Conservation (phyloP, 768 basidiomycete genomes). For the Goffeauzyma gilvescens region DNA sequence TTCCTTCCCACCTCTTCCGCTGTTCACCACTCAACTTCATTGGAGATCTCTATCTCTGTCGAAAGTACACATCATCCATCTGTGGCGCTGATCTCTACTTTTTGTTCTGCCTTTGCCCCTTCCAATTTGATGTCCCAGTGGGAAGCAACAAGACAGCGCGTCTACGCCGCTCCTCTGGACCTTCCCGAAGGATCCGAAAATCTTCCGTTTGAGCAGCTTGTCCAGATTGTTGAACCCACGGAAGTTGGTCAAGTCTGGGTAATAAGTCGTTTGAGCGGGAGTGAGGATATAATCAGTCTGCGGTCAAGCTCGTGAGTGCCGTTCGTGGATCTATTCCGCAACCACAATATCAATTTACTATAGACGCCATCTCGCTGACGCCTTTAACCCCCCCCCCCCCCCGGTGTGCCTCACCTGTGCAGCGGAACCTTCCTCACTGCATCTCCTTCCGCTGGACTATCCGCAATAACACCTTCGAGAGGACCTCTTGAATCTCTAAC, state of each 20-base stretch:
- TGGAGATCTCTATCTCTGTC: background rate
- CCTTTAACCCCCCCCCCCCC: too few relatives aligned
- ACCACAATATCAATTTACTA: background rate
- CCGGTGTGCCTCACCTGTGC: too few relatives aligned
- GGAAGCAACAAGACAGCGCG: slow-evolving; percentile 24
- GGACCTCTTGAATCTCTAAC: slow-evolving; percentile 30
- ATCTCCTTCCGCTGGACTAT: slow-evolving; percentile 22
- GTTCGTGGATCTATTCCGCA: background rate
- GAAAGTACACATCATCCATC: background rate
- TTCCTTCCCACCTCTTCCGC: background rate
- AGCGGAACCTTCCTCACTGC: slow-evolving; percentile 31
- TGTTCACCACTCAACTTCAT: too few relatives aligned
- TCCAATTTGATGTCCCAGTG: too few relatives aligned
- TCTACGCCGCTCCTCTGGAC: slow-evolving; percentile 27
- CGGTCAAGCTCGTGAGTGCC: slow-evolving; percentile 25
- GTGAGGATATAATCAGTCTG: slow-evolving; percentile 25
- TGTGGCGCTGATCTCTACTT: background rate
- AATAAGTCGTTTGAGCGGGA: slow-evolving; percentile 24
- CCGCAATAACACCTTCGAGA: slow-evolving; percentile 26
- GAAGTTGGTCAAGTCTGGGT: slow-evolving; percentile 32
- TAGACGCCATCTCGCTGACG: background rate
- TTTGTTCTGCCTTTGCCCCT: background rate
- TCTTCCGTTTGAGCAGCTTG: slow-evolving; percentile 20
- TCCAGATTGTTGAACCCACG: slow-evolving; percentile 24
- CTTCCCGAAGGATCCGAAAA: slow-evolving; percentile 26